Evolutionary conservation across 73 alveolate genomes (phyloP), one percentile per base, ranked within the genome.

Genomic region (Paraurostyla sp.): DNA sequence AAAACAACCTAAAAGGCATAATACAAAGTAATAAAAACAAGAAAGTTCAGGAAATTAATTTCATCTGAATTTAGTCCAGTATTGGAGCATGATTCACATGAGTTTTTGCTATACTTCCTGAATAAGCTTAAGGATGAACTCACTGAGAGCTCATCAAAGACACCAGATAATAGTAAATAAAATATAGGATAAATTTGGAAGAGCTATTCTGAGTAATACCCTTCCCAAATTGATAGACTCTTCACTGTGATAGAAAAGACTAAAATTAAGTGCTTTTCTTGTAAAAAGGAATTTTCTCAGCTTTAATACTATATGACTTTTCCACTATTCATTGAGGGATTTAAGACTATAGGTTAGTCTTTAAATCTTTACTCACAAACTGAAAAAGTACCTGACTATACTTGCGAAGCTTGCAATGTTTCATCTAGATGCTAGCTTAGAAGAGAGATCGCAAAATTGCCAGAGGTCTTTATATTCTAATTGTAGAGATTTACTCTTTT

Each of bases 41-140:
- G 29, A 87, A 27, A 52, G 0, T 3, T 78, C 13, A 78, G 93
- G 40, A 46, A 23, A n/a, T 4, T 59, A 0, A 51, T 87, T 20
- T 46, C 49, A 27, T 51, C 38, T 60, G 71, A 52, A 30, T 87
- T 87, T 42, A 63, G 48, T 43, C 93, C 93, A 38, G 76, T 87
- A 16, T 6, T 71, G 41, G 80, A 87, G 42, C 93, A 87, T 75
- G 93, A 87, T 35, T 50, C 68, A 11, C 93, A 87, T 87, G 93
- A 87, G 62, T 87, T 87, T 62, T 40, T 87, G 0, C 32, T 87
- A 9, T 87, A 71, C 35, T 41, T 87, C 36, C 33, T 87, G 23
- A 43, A 69, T 52, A 73, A 51, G 9, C 45, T 87, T 16, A 38
- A 52, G 46, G 93, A 87, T 1, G 93, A 87, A 57, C 1, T 76